Evolutionary conservation across 805 yeast species (phyloP).

Genomic region (Suhomyces sp.): DNA sequence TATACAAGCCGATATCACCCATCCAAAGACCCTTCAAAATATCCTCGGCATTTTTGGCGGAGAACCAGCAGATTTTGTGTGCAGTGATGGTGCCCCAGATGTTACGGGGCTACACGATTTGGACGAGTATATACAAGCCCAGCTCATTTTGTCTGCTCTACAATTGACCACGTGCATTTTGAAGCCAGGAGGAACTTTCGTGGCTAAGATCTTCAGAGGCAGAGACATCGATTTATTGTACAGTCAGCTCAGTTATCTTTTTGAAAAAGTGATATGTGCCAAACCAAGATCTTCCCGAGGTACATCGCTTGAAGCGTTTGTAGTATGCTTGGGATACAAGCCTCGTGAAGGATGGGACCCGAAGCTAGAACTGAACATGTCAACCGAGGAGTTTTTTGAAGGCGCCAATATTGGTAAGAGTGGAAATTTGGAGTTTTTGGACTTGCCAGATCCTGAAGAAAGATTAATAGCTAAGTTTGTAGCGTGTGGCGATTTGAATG

Average conservation of each 20-base stretch:
- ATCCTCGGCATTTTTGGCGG: constrained; percentile 85
- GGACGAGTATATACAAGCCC: constrained; percentile 97
- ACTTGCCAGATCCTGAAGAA: constrained; percentile 53
- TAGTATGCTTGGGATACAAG: constrained; percentile 84
- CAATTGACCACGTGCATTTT: constrained; percentile 88
- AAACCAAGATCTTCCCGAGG: constrained; percentile 96
- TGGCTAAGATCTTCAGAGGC: constrained; percentile 95
- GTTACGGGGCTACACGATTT: constrained; percentile 96
- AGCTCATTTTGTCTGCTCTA: constrained; percentile 83
- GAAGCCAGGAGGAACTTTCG: constrained; percentile 88
- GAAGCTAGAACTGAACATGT: constrained; percentile 47
- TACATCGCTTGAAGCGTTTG: constrained; percentile 88
- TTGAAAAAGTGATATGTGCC: constrained; percentile 87
- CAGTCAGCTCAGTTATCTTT: constrained; percentile 84
- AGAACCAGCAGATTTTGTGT: constrained; percentile 90
- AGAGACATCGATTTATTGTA: constrained; percentile 91
- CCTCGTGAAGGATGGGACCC: constrained; percentile 89
- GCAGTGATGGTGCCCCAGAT: constrained; percentile 98
- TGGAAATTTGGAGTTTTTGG: constrained; percentile 44
- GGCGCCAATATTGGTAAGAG: constrained; percentile 57
- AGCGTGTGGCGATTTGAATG: constrained; percentile 90
- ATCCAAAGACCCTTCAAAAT: constrained; percentile 77
- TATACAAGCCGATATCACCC: constrained; percentile 95
- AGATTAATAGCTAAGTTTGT: constrained; percentile 84
- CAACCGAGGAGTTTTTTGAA: constrained; percentile 83